These are phyloP conservation scores for Lolium perenne DNA, from an alignment of 176 grass and related monocot species.

Conservation along the genomic window DNA sequence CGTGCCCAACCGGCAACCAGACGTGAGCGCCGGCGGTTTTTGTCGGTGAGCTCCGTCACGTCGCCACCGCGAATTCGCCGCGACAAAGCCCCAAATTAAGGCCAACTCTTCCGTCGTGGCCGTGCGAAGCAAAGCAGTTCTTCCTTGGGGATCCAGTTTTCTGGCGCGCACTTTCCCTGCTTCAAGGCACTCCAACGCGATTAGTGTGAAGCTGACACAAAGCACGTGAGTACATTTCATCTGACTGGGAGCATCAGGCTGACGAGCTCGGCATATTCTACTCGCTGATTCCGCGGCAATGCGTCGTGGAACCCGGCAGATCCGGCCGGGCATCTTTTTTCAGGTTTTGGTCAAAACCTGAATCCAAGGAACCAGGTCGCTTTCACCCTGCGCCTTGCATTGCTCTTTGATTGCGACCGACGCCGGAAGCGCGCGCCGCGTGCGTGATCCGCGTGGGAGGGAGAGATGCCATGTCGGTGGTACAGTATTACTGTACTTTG, in stretches of 20 bases:
- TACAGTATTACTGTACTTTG: too few relatives aligned
- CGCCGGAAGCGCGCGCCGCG: not conserved
- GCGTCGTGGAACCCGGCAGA: conserved; percentile 32
- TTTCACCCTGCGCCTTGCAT: not conserved
- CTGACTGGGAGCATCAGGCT: not conserved
- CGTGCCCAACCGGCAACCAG: not conserved
- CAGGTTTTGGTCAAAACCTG: conserved; percentile 17
- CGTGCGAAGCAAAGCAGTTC: not conserved
- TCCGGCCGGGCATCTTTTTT: conserved; percentile 8
- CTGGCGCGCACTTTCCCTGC: conserved; percentile 35
- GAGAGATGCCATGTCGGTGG: not conserved
- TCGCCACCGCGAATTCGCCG: not conserved
- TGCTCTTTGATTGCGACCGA: conserved; percentile 4
- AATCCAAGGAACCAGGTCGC: conserved; percentile 33
- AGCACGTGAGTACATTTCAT: not conserved
- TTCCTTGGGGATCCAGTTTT: conserved; percentile 40
- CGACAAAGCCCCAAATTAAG: not conserved
- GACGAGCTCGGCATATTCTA: conserved; percentile 14
- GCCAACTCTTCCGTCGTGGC: not conserved
- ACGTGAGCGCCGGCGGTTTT: not conserved
- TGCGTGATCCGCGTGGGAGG: conserved; percentile 13
- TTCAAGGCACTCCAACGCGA: not conserved
- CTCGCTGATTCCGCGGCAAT: not conserved
- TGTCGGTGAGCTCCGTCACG: not conserved
- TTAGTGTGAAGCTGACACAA: not conserved